These are phyloP conservation scores for Leccinum rimulosum DNA, from an alignment of 768 basidiomycete species.

Conservation along the genomic window DNA sequence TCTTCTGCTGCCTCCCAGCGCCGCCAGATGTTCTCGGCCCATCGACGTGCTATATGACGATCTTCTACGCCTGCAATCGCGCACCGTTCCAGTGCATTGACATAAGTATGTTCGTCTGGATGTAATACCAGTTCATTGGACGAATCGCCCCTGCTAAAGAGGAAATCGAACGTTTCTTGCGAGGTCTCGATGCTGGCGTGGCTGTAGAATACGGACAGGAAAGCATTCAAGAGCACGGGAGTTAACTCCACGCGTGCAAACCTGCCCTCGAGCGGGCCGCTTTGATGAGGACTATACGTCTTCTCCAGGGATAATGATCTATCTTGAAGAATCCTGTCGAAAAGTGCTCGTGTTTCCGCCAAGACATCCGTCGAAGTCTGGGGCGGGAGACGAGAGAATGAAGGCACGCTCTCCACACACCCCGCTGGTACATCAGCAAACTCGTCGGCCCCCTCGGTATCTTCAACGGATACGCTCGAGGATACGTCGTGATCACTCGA, in stretches of 20 bases:
- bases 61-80: slow-evolving; percentile 43
- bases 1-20: slow-evolving; percentile 57
- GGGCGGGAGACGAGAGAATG: slow-evolving; percentile 58
- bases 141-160: slow-evolving; percentile 41
- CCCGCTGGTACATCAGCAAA: slow-evolving; percentile 6
- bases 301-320: slow-evolving; percentile 7
- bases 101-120: slow-evolving; percentile 54
- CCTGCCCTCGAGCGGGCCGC: slow-evolving; percentile 27
- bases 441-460: neutral
- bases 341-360: slow-evolving; percentile 64
- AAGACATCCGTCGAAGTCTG: slow-evolving; percentile 72
- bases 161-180: slow-evolving; percentile 46
- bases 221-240: slow-evolving; percentile 71
- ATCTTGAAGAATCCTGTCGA: slow-evolving; percentile 56
- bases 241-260: slow-evolving; percentile 61
- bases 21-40: slow-evolving; percentile 64
- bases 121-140: slow-evolving; percentile 25
- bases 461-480: slow-evolving; percentile 5
- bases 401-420: slow-evolving; percentile 7
- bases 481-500: neutral
- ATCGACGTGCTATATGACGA: slow-evolving; percentile 44
- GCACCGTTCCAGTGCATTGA: slow-evolving; percentile 70
- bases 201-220: slow-evolving; percentile 70
- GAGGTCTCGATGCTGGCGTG: slow-evolving; percentile 52
- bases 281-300: neutral